phyloP scores from a whole-genome alignment of 23 red algal species.

The Gracilaria gracilis region DNA sequence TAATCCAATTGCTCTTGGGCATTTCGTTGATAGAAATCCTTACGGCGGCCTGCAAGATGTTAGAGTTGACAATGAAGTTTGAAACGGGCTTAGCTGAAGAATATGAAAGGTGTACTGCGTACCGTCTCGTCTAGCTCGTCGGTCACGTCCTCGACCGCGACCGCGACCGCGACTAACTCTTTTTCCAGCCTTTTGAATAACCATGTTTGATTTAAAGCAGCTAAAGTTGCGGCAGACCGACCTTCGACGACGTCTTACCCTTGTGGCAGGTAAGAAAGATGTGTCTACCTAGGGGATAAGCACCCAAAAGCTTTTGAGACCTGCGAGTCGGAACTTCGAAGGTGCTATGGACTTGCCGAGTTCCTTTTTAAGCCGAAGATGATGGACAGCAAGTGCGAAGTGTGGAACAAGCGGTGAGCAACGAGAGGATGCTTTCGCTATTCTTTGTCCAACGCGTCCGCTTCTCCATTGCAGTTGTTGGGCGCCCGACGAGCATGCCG shows the following conservation, averaged over 20 bases:
- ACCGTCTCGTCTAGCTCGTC: constrained; percentile 26
- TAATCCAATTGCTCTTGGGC: constrained; percentile 62
- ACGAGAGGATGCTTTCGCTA: too few relatives aligned
- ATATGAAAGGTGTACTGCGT: constrained; percentile 23
- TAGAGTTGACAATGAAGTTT: constrained; percentile 5
- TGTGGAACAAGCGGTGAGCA: too few relatives aligned
- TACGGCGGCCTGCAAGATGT: constrained; percentile 40
- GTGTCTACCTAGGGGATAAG: background rate
- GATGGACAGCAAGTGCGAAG: too few relatives aligned
- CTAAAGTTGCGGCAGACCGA: too few relatives aligned
- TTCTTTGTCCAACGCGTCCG: too few relatives aligned
- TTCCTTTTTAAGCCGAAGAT: too few relatives aligned
- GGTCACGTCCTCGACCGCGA: constrained; percentile 26
- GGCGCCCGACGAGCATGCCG: too few relatives aligned
- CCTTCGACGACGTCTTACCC: background rate
- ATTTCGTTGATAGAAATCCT: constrained; percentile 32
- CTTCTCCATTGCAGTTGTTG: too few relatives aligned
- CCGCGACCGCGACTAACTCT: background rate
- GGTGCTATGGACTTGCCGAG: too few relatives aligned
- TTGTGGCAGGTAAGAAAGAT: background rate
- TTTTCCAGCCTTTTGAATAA: constrained; percentile 31
- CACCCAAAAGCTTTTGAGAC: too few relatives aligned
- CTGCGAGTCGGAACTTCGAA: too few relatives aligned
- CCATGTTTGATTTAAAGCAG: background rate
- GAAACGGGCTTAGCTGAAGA: background rate